Evolutionary conservation across 2,329 filamentous ascomycete genomes (phyloP).

Genomic region (Lasiodiplodia sp.): DNA sequence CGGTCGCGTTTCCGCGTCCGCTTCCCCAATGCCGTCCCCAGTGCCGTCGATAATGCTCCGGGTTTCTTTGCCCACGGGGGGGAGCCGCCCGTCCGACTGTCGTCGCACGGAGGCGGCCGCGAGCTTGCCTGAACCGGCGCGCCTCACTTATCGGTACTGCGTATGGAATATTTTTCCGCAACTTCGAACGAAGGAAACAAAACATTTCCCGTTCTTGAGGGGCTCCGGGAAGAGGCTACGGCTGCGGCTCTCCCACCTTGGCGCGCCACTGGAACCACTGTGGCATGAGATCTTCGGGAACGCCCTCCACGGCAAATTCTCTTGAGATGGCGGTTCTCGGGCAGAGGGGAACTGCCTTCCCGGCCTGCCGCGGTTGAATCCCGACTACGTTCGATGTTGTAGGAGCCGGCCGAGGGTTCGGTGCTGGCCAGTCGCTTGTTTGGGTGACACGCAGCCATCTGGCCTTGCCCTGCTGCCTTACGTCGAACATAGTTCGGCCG

Average conservation of each 20-base stretch:
- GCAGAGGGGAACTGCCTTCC: not conserved
- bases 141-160: not conserved
- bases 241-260: not conserved
- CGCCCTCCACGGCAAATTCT: not conserved
- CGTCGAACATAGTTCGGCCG: not conserved
- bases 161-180: slow-evolving; percentile 5
- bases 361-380: slow-evolving; percentile 24
- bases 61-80: not conserved
- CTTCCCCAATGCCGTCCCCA: not conserved
- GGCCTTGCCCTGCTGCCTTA: not conserved
- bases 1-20: not conserved
- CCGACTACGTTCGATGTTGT: slow-evolving; percentile 27
- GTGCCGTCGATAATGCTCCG: not conserved
- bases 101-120: not conserved
- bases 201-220: too few species aligned
- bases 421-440: not conserved
- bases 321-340: not conserved
- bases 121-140: not conserved
- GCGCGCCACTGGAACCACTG: not conserved
- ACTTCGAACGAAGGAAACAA: too few species aligned
- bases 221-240: too few species aligned
- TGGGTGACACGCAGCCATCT: not conserved
- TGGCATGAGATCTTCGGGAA: not conserved
- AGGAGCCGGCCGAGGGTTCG: not conserved
- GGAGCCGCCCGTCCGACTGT: not conserved